phyloP scores from a whole-genome alignment of 768 basidiomycete genomes.

The Rhodocollybia butyracea region DNA sequence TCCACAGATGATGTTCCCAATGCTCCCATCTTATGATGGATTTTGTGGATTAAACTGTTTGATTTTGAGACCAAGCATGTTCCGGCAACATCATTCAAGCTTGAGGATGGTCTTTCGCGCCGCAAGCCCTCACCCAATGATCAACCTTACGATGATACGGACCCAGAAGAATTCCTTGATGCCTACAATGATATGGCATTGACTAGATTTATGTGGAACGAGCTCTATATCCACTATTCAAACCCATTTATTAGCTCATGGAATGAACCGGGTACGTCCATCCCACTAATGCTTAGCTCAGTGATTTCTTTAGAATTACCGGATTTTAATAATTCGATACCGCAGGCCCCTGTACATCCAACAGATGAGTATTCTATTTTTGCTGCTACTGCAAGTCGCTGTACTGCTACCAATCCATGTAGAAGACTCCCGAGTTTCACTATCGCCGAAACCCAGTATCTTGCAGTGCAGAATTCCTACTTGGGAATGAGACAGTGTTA shows the following conservation, averaged over 20 bases:
- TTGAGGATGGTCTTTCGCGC: constrained; percentile 34
- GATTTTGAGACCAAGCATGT: constrained; percentile 35
- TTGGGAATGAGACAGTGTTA: neutral
- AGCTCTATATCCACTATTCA: no score
- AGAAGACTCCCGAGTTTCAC: neutral
- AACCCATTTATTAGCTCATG: neutral
- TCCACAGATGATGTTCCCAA: constrained; percentile 31
- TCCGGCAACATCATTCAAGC: constrained; percentile 22
- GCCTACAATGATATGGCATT: neutral
- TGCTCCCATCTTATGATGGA: constrained; percentile 33
- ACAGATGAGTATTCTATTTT: neutral
- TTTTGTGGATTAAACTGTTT: constrained; percentile 30
- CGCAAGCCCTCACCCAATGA: no score
- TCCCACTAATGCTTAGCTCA: no score
- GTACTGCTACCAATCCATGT: neutral
- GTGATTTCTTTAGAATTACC: no score
- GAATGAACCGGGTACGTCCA: no score
- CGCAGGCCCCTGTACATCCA: neutral
- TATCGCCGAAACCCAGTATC: neutral
- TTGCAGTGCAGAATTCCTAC: neutral
- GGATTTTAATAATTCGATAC: no score
- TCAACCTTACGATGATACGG: constrained; percentile 13
- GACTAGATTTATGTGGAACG: neutral
- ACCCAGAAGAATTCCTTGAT: constrained; percentile 20
- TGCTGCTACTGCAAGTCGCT: neutral